Percentiles rank a stretch among this genome's conserved stretches.
phyloP scores from a whole-genome alignment of 1,139 yeast species.

The Pichia sp. region DNA sequence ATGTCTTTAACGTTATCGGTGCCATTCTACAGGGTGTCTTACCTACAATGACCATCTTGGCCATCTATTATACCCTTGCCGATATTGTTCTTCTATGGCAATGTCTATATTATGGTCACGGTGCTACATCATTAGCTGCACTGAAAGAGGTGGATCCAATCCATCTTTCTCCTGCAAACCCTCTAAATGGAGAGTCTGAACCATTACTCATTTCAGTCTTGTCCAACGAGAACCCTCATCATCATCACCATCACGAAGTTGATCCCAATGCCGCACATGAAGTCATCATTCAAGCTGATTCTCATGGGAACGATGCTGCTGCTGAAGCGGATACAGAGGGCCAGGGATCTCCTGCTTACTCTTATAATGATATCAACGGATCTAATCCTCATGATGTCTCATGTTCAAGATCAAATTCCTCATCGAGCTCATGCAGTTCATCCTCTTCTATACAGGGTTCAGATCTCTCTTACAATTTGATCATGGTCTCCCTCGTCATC shows the following conservation, averaged over 20 bases:
- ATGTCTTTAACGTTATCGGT: slow-evolving; percentile 84
- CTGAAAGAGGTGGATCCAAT: slow-evolving; percentile 57
- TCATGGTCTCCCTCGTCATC: slow-evolving; percentile 65
- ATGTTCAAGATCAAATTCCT: neutral
- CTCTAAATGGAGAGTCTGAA: slow-evolving; percentile 55
- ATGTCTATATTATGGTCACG: slow-evolving; percentile 64
- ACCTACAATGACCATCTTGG: slow-evolving; percentile 88
- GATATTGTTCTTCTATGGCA: slow-evolving; percentile 79
- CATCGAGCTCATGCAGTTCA: neutral
- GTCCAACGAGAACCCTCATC: slow-evolving; percentile 18
- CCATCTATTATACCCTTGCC: slow-evolving; percentile 86
- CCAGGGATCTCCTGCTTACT: slow-evolving; percentile 1
- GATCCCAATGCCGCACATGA: slow-evolving; percentile 8
- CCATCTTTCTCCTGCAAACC: slow-evolving; percentile 87
- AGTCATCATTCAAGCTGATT: slow-evolving; percentile 12
- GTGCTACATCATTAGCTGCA: slow-evolving; percentile 23
- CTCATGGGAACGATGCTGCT: neutral
- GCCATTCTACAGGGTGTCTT: slow-evolving; percentile 81
- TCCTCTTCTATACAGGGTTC: slow-evolving; percentile 2
- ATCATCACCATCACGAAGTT: slow-evolving; percentile 11
- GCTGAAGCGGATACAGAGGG: neutral
- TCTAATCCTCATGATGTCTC: neutral
- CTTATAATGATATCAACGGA: neutral
- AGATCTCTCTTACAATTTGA: slow-evolving; percentile 40
- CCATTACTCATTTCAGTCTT: slow-evolving; percentile 27